These are phyloP conservation scores for Aspergillus sp. DNA, from an alignment of 2,329 filamentous ascomycete genomes.

Conservation along the genomic window DNA sequence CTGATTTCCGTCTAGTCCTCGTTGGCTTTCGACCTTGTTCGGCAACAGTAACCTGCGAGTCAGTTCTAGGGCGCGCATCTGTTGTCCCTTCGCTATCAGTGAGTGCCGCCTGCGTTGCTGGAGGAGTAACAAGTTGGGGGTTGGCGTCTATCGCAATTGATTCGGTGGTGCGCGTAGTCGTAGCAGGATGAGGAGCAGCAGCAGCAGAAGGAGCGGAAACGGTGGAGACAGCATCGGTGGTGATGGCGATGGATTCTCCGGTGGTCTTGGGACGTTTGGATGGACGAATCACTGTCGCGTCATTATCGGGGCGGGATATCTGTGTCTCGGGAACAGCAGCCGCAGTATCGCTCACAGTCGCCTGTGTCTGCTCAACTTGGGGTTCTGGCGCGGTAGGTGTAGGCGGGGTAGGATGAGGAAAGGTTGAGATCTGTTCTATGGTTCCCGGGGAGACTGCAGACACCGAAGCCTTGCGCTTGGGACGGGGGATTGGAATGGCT, in stretches of 20 bases:
- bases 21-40: constrained; percentile 23
- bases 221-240: neutral
- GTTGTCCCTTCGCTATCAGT: constrained; percentile 20
- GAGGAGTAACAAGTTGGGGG: constrained; percentile 23
- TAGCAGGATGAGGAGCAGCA: neutral
- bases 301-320: constrained; percentile 4
- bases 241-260: constrained; percentile 4
- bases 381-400: constrained; percentile 15
- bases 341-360: neutral
- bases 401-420: constrained; percentile 22
- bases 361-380: constrained; percentile 12
- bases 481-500: constrained; percentile 30
- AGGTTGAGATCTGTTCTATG: constrained; percentile 16
- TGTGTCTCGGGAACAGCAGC: constrained; percentile 10
- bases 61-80: constrained; percentile 21
- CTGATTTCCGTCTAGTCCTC: constrained; percentile 29
- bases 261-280: constrained; percentile 31
- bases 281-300: constrained; percentile 26
- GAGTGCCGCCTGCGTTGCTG: constrained; percentile 28
- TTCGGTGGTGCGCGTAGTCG: neutral
- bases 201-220: neutral
- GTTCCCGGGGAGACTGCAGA: constrained; percentile 17
- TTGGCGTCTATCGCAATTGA: neutral
- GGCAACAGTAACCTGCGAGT: constrained; percentile 21
- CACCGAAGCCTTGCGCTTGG: constrained; percentile 31